Percentiles rank a stretch among this genome's conserved stretches.
These are phyloP conservation scores for Salinomyces thailandicus DNA, from an alignment of 2,329 filamentous ascomycete species.

Conservation along the genomic window DNA sequence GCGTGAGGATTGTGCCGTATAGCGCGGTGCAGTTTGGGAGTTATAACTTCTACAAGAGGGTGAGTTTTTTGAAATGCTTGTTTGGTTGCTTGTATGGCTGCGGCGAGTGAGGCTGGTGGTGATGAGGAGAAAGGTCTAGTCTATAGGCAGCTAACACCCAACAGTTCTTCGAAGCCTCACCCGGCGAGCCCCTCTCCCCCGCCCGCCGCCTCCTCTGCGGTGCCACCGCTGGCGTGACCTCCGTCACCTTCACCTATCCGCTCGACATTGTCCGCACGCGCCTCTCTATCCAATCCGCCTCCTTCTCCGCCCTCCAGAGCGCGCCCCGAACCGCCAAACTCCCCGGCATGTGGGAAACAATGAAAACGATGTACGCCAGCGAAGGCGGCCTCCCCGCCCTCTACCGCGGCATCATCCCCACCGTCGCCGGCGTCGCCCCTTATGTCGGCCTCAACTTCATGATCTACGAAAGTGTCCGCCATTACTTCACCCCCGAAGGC, in stretches of 20 bases:
- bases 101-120: too few relatives aligned
- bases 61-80: too few relatives aligned
- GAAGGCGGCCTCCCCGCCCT: conserved; percentile 78
- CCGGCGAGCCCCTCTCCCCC: conserved; percentile 63
- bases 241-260: conserved; percentile 88
- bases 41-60: conserved; percentile 94
- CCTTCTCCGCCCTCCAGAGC: conserved; percentile 63
- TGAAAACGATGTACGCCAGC: conserved; percentile 74
- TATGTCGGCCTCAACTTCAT: conserved; percentile 98
- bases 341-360: conserved; percentile 84
- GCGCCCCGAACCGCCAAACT: conserved; percentile 50
- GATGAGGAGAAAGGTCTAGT: too few relatives aligned
- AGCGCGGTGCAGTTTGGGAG: conserved; percentile 97
- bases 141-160: background rate
- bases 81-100: too few relatives aligned
- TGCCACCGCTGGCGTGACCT: conserved; percentile 86
- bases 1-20: conserved; percentile 94
- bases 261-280: conserved; percentile 95
- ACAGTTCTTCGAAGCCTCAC: conserved; percentile 64
- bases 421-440: conserved; percentile 87
- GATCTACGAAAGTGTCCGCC: conserved; percentile 85
- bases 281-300: conserved; percentile 93
- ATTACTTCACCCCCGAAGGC: conserved; percentile 76
- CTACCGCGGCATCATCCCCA: conserved; percentile 91
- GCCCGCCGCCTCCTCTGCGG: conserved; percentile 75